Percentiles rank a stretch among this genome's conserved stretches.
Evolutionary conservation across 1,139 yeast genomes (phyloP).

Genomic region (Eremothecium sinecaudum): DNA sequence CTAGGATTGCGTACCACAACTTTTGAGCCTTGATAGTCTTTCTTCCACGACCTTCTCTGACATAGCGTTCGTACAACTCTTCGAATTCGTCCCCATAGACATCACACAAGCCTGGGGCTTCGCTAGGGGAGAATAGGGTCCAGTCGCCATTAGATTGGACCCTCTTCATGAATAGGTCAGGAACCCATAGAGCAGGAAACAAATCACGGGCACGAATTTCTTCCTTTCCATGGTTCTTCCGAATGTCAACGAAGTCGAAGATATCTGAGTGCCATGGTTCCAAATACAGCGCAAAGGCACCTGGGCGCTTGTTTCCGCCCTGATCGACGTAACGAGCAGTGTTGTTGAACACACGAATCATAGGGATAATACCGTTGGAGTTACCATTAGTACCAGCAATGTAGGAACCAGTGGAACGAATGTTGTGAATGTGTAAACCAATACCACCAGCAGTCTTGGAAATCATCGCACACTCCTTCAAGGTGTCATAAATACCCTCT

Average conservation of each 20-base stretch:
- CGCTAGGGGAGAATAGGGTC: conserved; percentile 83
- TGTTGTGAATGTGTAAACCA: conserved; percentile 75
- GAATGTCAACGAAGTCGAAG: conserved; percentile 70
- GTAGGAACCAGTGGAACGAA: conserved; percentile 76
- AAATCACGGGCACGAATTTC: conserved; percentile 84
- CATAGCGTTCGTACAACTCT: conserved; percentile 59
- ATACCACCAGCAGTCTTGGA: conserved; percentile 90
- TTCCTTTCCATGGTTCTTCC: conserved; percentile 88
- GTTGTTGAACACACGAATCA: conserved; percentile 83
- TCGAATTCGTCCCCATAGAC: conserved; percentile 77
- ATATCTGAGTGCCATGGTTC: conserved; percentile 93
- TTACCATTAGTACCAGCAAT: conserved; percentile 88
- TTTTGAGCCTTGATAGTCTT: conserved; percentile 74
- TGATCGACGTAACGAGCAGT: conserved; percentile 90
- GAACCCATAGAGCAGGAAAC: conserved; percentile 87
- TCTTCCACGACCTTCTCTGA: conserved; percentile 60
- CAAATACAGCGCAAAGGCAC: conserved; percentile 79
- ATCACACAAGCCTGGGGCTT: conserved; percentile 75
- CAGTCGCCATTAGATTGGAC: conserved; percentile 71
- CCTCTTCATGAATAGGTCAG: conserved; percentile 83
- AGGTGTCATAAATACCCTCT: conserved; percentile 81
- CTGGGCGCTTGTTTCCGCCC: conserved; percentile 92
- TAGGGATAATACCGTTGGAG: conserved; percentile 80
- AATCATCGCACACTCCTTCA: conserved; percentile 77
- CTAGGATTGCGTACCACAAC: conserved; percentile 78